Base-by-base conservation (phyloP, 495 filamentous ascomycete genomes). In the Halenospora varia region DNA sequence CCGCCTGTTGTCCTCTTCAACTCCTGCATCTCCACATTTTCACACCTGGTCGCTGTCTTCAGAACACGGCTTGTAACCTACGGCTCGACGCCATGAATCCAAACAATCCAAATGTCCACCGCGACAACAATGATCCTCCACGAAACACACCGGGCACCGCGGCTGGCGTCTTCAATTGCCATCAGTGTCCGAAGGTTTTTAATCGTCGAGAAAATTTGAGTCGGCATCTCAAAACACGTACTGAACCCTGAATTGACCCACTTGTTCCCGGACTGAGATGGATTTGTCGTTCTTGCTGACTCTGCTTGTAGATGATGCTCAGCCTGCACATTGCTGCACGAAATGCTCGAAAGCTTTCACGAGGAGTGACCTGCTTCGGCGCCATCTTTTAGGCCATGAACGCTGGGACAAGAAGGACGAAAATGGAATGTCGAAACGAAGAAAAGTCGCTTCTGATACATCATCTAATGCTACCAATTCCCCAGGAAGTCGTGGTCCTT, bases 141-240 rank as follows among this genome's bases (percentile, higher is more conserved):
- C 29, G 29, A 35, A 35, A 35, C 13, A 13, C 13, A 6, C 29
- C 29, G 29, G 13, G 29, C 29, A 6, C 29, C 6, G 29, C 29
- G 13, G 4, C 29, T 4, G 29, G 29, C 4, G 48, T 53, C 0
- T 59, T 53, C 46, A 49, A 15, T 15, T 61, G 58, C 25, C n/a
- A 45, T 13, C 22, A 61, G 22, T 61, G 58, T 23, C 22, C 51
- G 11, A 55, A 56, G 26, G 1, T 48, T 2, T 61, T 61, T 40
- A 56, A 44, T 35, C 22, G 58, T 13, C 51, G 51, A n/a, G 58
- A 61, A 25, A 61, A 61, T 41, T 29, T 61, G 44, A 61, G 58
- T 55, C 58, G 58, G 10, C 58, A 61, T 61, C 26, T 44, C 10
- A 61, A 61, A 42, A 55, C 52, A 8, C 58, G 56, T 59, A 53